Conservation (phyloP, 441 rosid genomes). For the Mallotus repandus region DNA sequence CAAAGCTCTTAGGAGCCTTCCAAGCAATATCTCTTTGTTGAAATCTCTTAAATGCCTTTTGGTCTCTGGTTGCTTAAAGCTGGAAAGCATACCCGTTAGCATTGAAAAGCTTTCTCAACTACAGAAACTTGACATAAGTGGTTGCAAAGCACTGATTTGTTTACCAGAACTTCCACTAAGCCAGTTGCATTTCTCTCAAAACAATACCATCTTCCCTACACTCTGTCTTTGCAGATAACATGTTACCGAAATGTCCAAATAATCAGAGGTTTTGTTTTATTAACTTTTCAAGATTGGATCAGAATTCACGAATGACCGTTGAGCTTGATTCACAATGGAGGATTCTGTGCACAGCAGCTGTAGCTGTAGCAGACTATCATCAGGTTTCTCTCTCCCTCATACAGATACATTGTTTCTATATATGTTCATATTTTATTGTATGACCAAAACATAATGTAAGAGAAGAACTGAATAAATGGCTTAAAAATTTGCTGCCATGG, state of each 20-base stretch:
- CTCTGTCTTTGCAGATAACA: neutral
- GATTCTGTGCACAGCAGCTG: neutral
- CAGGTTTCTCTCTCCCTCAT: neutral
- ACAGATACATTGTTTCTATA: neutral
- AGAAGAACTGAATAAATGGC: too few relatives aligned
- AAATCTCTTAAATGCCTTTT: conserved; percentile 5
- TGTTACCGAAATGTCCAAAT: neutral
- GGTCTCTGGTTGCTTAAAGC: conserved; percentile 7
- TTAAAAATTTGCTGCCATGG: too few relatives aligned
- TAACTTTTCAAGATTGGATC: neutral
- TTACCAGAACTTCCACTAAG: neutral
- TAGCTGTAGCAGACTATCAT: neutral
- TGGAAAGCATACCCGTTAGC: neutral
- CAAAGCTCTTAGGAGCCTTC: conserved; percentile 5
- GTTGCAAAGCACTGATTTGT: neutral
- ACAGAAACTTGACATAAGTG: neutral
- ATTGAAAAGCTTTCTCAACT: conserved; percentile 1
- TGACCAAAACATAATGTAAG: too few relatives aligned
- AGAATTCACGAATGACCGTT: neutral
- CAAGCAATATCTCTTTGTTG: conserved; percentile 20
- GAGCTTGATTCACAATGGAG: neutral
- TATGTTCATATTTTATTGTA: neutral
- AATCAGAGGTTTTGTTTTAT: neutral
- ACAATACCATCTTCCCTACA: neutral
- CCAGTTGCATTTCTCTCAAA: neutral